Percentiles rank a stretch among this genome's conserved stretches.
These are phyloP conservation scores for Geranium incanum DNA, from an alignment of 441 rosid species.

Conservation along the genomic window DNA sequence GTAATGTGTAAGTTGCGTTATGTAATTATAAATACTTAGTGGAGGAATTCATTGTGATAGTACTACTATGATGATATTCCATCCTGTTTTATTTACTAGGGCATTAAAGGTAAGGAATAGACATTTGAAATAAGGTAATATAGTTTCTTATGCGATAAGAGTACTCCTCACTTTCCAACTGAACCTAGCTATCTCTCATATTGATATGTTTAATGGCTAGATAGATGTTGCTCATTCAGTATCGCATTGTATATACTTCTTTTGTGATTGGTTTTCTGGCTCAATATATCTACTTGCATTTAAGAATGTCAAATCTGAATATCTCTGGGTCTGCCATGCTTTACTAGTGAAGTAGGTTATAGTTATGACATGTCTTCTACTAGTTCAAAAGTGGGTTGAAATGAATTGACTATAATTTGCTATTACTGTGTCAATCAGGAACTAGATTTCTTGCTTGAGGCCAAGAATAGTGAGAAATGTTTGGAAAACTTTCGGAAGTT, in stretches of 20 bases:
- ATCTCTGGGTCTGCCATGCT: neutral
- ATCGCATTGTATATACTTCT: neutral
- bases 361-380: neutral
- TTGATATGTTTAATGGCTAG: neutral
- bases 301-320: neutral
- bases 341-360: neutral
- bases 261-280: neutral
- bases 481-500: conserved; percentile 74
- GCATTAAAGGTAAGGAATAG: neutral
- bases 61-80: neutral
- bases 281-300: neutral
- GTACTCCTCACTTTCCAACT: neutral
- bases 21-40: neutral
- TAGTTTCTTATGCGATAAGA: neutral
- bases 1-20: neutral
- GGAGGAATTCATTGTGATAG: neutral
- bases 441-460: conserved; percentile 82
- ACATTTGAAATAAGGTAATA: neutral
- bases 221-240: neutral
- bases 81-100: neutral
- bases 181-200: neutral
- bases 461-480: conserved; percentile 78
- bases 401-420: conserved; percentile 13
- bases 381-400: neutral
- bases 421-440: conserved; percentile 46